Evolutionary conservation across 225 moss, liverwort and hornwort genomes (phyloP).

Genomic region (Physcomitrium patens): DNA sequence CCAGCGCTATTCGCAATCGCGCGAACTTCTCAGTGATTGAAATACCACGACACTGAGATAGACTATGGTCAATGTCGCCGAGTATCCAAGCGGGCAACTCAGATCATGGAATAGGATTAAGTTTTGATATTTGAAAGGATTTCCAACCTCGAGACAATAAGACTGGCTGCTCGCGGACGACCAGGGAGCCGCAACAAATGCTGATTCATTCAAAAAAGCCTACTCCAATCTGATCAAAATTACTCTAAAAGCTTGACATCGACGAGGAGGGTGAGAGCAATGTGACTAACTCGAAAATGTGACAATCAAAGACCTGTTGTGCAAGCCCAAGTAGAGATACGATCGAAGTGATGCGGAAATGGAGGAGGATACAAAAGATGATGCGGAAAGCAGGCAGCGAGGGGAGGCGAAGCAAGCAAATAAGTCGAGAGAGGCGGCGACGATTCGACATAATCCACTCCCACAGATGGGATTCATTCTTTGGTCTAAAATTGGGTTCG

Average conservation of each 20-base stretch:
- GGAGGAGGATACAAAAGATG: not conserved
- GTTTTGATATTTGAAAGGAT: not conserved
- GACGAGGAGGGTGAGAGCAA: not conserved
- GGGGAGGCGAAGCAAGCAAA: not conserved
- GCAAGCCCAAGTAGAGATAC: no score
- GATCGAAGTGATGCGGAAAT: not conserved
- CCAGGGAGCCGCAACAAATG: not conserved
- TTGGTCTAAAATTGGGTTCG: no score
- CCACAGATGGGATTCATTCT: not conserved
- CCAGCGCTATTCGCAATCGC: no score
- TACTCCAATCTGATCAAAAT: not conserved
- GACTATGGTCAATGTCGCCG: no score
- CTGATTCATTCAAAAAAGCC: not conserved
- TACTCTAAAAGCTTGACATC: not conserved
- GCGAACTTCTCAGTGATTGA: no score
- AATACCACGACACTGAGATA: no score
- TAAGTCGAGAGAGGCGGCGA: not conserved
- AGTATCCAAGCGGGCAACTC: not conserved
- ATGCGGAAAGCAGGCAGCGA: not conserved
- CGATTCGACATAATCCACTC: constrained; percentile 3
- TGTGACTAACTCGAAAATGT: no score
- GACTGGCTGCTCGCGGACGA: not conserved
- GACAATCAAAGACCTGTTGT: not conserved
- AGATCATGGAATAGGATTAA: no score
- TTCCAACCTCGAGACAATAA: not conserved